Evolutionary conservation across 352 stramenopile species (phyloP).

Genomic region (Globisporangium viniferum): DNA sequence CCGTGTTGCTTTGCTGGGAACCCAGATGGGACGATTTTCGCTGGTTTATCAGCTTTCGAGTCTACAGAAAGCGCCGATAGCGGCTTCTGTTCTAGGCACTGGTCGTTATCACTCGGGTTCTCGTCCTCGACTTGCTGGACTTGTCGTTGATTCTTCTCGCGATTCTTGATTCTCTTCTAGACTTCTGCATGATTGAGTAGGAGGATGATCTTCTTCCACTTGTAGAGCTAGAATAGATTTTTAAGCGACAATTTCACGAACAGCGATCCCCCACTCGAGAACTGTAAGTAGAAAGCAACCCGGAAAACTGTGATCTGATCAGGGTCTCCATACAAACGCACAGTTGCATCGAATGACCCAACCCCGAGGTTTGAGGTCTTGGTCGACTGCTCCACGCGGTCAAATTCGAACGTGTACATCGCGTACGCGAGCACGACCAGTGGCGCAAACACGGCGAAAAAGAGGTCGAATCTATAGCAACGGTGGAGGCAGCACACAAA

Average conservation of each 20-base stretch:
- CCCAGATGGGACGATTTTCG: not conserved
- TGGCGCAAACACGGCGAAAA: slow-evolving; percentile 30
- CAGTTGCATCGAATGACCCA: slow-evolving; percentile 17
- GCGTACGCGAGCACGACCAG: slow-evolving; percentile 23
- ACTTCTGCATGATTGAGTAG: too few species aligned
- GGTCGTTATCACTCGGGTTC: too few species aligned
- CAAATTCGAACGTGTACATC: slow-evolving; percentile 22
- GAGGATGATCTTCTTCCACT: slow-evolving; percentile 37
- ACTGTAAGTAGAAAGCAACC: slow-evolving; percentile 17
- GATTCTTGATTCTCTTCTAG: too few species aligned
- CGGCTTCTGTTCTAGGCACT: too few species aligned
- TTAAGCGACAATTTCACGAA: slow-evolving; percentile 31
- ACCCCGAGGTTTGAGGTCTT: slow-evolving; percentile 2
- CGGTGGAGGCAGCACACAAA: not conserved
- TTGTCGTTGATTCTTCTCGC: too few species aligned
- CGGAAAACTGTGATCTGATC: slow-evolving; percentile 21
- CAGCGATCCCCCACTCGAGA: slow-evolving; percentile 13
- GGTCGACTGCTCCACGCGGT: slow-evolving; percentile 12
- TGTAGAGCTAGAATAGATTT: slow-evolving; percentile 33
- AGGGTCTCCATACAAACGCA: slow-evolving; percentile 22
- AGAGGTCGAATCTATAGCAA: slow-evolving; percentile 21
- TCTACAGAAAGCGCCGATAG: too few species aligned
- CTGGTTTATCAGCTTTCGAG: too few species aligned
- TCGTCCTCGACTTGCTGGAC: too few species aligned
- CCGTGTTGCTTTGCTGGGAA: not conserved